phyloP scores from a whole-genome alignment of 2,329 filamentous ascomycete species.

The Fusarium musae region DNA sequence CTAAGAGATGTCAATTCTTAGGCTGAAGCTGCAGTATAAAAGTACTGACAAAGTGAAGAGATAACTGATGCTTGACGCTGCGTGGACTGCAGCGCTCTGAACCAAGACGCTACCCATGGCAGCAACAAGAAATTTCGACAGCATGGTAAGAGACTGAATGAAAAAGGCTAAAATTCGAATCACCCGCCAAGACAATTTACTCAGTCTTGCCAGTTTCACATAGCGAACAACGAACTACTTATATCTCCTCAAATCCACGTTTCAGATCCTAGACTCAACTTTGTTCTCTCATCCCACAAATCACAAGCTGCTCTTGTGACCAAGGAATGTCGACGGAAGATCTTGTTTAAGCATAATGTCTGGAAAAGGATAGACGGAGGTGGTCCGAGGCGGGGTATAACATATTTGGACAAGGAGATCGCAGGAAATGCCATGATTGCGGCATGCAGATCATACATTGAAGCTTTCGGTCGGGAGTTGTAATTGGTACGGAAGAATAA shows the following conservation, averaged over 20 bases:
- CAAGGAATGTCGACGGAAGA: neutral
- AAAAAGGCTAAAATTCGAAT: no score
- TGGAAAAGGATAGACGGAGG: slow-evolving; percentile 1
- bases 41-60: slow-evolving; percentile 35
- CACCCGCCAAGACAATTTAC: neutral
- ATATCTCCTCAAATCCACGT: neutral
- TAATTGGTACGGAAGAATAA: slow-evolving; percentile 6
- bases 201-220: neutral
- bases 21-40: no score
- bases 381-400: slow-evolving; percentile 15
- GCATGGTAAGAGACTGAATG: neutral
- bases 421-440: neutral
- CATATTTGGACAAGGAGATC: neutral
- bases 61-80: slow-evolving; percentile 21
- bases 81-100: neutral
- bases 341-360: neutral
- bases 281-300: neutral
- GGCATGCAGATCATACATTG: neutral
- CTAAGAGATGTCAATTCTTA: slow-evolving; percentile 18
- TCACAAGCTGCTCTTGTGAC: neutral
- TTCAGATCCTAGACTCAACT: neutral
- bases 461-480: neutral
- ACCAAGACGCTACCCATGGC: neutral
- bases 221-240: neutral
- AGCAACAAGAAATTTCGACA: neutral